A percentile compares a stretch with the other conserved stretches of the same genome.
These are phyloP conservation scores for Platanthera guangdongensis DNA, from an alignment of 106 monocot genomes.

Conservation along the genomic window DNA sequence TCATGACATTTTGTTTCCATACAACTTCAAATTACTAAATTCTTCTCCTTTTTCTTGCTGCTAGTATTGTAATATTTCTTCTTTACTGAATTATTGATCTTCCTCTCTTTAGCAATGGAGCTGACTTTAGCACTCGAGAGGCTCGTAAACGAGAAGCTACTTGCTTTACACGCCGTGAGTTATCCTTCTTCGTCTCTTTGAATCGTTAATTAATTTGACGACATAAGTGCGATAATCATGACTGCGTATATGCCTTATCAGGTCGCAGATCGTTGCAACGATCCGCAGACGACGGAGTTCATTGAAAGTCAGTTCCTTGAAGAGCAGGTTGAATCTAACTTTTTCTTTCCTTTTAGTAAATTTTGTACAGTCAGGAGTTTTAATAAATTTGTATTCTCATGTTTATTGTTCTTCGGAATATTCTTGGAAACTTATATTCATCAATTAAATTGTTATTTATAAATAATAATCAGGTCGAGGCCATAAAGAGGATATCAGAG, in stretches of 20 bases:
- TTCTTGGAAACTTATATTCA: not conserved
- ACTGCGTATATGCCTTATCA: conserved; percentile 15
- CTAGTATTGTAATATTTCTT: not conserved
- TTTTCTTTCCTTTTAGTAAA: not conserved
- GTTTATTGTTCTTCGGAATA: too few species aligned
- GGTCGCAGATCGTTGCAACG: conserved; percentile 34
- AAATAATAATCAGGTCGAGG: conserved; percentile 49
- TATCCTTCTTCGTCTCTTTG: not conserved
- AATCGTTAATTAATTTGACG: not conserved
- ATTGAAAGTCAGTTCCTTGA: conserved; percentile 76
- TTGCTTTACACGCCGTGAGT: conserved; percentile 57
- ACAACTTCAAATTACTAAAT: not conserved
- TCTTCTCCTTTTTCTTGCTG: not conserved
- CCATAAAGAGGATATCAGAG: conserved; percentile 89
- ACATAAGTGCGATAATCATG: not conserved
- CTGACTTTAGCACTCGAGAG: conserved; percentile 82
- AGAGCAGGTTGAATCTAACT: conserved; percentile 55
- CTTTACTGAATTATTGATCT: not conserved
- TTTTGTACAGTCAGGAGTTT: not conserved
- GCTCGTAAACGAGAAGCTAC: conserved; percentile 82
- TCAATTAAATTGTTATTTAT: not conserved
- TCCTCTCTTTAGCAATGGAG: conserved; percentile 54
- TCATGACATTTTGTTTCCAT: too few species aligned
- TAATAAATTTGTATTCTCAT: not conserved
- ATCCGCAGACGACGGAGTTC: conserved; percentile 66